Percentiles rank a stretch among this genome's conserved stretches.
phyloP scores from a whole-genome alignment of 2,329 filamentous ascomycete species.

The Neopestalotiopsis sp. region DNA sequence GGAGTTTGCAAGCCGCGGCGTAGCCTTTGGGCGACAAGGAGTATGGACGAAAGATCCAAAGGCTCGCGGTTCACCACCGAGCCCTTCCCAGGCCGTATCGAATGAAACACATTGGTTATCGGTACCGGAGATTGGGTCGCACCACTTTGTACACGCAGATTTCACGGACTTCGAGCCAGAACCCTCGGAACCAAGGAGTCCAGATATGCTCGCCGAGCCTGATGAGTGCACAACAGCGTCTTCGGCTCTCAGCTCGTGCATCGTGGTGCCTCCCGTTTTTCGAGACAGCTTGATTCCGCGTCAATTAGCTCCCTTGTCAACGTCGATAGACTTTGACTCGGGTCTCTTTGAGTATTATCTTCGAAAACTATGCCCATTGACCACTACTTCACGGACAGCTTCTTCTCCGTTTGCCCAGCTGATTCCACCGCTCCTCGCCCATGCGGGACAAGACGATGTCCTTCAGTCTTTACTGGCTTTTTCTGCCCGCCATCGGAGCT shows the following conservation, averaged over 20 bases:
- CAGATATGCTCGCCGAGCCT: not conserved
- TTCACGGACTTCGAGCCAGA: constrained; percentile 2
- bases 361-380: constrained; percentile 21
- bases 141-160: constrained; percentile 22
- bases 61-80: constrained; percentile 12
- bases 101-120: constrained; percentile 18
- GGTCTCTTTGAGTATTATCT: constrained; percentile 22
- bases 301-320: not conserved
- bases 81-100: constrained; percentile 24
- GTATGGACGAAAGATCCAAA: constrained; percentile 38
- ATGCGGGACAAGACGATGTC: constrained; percentile 20
- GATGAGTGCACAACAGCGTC: not conserved
- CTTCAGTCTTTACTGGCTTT: constrained; percentile 21
- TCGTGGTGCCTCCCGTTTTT: not conserved
- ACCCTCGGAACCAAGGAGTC: not conserved
- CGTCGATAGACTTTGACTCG: not conserved
- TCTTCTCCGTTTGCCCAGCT: constrained; percentile 23
- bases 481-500: constrained; percentile 22
- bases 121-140: constrained; percentile 19
- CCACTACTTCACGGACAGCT: constrained; percentile 19
- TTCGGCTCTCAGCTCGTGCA: not conserved
- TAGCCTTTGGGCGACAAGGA: constrained; percentile 47
- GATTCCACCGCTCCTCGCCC: constrained; percentile 20
- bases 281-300: not conserved
- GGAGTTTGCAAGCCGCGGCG: constrained; percentile 43